These are phyloP conservation scores for Sarocladiaceae sp. DNA, from an alignment of 2,329 filamentous ascomycete species.

Conservation along the genomic window DNA sequence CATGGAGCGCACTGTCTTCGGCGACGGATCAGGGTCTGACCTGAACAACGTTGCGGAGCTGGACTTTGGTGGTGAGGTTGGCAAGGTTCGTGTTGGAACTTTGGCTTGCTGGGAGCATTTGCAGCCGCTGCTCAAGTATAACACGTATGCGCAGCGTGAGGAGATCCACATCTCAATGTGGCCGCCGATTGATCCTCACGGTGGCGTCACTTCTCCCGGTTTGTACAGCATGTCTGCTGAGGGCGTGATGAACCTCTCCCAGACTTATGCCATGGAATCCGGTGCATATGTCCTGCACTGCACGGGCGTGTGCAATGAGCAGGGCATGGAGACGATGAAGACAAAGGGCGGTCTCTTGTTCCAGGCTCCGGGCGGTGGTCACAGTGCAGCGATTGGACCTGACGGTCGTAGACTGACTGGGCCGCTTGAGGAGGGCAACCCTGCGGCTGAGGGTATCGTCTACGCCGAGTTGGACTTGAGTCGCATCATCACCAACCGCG, in stretches of 20 bases:
- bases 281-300: conserved; percentile 45
- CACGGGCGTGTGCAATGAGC: conserved; percentile 29
- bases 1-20: conserved; percentile 47
- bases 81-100: conserved; percentile 32
- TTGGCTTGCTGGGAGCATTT: conserved; percentile 48
- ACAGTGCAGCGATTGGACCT: conserved; percentile 18
- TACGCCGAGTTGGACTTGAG: conserved; percentile 45
- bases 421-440: conserved; percentile 11
- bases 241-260: conserved; percentile 39
- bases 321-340: conserved; percentile 36
- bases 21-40: conserved; percentile 35
- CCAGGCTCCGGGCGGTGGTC: conserved; percentile 17
- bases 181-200: conserved; percentile 28
- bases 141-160: conserved; percentile 38
- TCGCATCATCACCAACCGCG: conserved; percentile 32
- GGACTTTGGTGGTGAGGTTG: conserved; percentile 26
- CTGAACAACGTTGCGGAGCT: conserved; percentile 35
- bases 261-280: conserved; percentile 54
- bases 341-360: conserved; percentile 30
- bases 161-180: conserved; percentile 45
- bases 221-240: conserved; percentile 26
- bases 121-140: conserved; percentile 45
- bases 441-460: conserved; percentile 44
- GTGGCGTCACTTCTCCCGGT: conserved; percentile 17
- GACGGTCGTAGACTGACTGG: conserved; percentile 18